Percentiles rank a stretch among this genome's conserved stretches.
phyloP scores from a whole-genome alignment of 2,329 filamentous ascomycete genomes.

The Xylaria sp. region DNA sequence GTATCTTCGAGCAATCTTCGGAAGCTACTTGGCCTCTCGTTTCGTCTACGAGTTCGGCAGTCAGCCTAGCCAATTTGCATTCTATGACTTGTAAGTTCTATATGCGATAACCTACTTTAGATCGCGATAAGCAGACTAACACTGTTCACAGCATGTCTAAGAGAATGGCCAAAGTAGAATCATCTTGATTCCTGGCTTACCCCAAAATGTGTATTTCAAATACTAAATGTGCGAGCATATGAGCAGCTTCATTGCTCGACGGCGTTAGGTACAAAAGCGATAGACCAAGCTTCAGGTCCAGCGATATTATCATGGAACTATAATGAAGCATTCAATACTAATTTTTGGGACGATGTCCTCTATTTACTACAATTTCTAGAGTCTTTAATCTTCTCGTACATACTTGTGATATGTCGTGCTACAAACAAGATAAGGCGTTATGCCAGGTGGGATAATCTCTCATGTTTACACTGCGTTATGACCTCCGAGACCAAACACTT shows the following conservation, averaged over 20 bases:
- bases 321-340: slow-evolving; percentile 20
- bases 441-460: neutral
- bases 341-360: slow-evolving; percentile 1
- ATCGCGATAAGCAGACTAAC: slow-evolving; percentile 48
- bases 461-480: neutral
- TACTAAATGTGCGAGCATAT: slow-evolving; percentile 18
- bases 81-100: slow-evolving; percentile 91
- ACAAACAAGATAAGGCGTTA: neutral
- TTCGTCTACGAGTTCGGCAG: slow-evolving; percentile 98
- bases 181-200: slow-evolving; percentile 7
- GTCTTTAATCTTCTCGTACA: neutral
- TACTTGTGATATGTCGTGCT: neutral
- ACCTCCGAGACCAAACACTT: no score
- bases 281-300: slow-evolving; percentile 19
- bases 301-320: slow-evolving; percentile 16
- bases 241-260: slow-evolving; percentile 13
- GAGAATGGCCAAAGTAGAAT: slow-evolving; percentile 64
- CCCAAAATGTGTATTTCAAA: slow-evolving; percentile 30
- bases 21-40: slow-evolving; percentile 91
- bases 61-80: slow-evolving; percentile 93
- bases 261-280: slow-evolving; percentile 26
- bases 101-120: neutral
- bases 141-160: slow-evolving; percentile 68
- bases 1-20: slow-evolving; percentile 95
- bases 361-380: neutral